Base-by-base conservation (phyloP, 2,329 filamentous ascomycete species). In the Microcera coccophila region DNA sequence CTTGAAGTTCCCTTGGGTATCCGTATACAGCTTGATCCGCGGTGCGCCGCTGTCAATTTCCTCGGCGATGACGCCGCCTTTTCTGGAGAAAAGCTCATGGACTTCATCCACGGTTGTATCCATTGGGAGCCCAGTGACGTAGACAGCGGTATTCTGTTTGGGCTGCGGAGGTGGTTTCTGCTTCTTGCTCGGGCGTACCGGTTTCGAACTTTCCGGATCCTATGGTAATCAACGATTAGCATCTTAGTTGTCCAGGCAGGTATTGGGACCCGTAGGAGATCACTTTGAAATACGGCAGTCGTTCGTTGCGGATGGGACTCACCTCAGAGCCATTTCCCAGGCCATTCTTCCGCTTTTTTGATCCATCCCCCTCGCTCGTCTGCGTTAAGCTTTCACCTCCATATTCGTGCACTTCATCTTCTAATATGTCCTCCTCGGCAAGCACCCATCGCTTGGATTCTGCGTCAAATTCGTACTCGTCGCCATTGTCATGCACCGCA, bases 51-150 rank as follows among this genome's bases (percentile, higher is more conserved):
- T 90, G 60, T 96, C 90, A 52, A 95, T 90, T 66, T 95, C 87
- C 66, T 97, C 90, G 37, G 91, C 89, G 52, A 98, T 90, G 53
- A 97, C 85, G 47, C 90, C 90, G 59, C 81, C 94, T 63, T 88
- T 91, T 49, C 78, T 72, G 37, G 84, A 88, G 70, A 98, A 98
- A 20, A 87, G 74, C 18, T 89, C 79, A 53, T 85, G 78, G 14
- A 98, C 81, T 69, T 98, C 93, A 21, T 86, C 80, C 32, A 84
- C 72, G 1, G 85, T 87, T 33, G 81, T 85, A 63, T 97, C 88
- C 29, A 74, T 67, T 0, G 93, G 94, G 4, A 98, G 78, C 11
- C 87, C 88, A 4, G 90, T 95, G 36, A 96, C 86, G 69, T 91
- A 98, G 51, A 98, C 79, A 32, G 91, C 91, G 5, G 87, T 95